phyloP scores from a whole-genome alignment of 768 basidiomycete species.

The Xerocomus brunneocitrinus region DNA sequence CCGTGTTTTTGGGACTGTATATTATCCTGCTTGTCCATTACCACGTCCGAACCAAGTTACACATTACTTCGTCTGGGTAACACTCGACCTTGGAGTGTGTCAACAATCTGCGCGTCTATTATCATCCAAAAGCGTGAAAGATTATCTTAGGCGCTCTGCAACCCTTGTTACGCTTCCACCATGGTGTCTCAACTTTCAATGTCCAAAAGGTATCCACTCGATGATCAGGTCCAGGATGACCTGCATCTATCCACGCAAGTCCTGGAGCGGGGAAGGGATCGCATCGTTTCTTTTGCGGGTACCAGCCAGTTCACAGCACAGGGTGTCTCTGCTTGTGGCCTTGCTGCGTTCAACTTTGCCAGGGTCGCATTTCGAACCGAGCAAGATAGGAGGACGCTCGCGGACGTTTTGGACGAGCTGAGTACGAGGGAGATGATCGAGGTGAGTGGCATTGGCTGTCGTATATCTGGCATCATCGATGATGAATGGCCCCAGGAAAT shows the following conservation, averaged over 20 bases:
- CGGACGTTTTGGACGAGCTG: slow-evolving; percentile 20
- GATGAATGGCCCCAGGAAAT: slow-evolving; percentile 41
- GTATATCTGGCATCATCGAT: background rate
- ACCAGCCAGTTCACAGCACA: slow-evolving; percentile 54
- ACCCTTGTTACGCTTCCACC: background rate
- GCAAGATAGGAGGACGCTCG: background rate
- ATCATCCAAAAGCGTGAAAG: background rate
- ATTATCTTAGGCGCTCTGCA: background rate
- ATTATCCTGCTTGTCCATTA: no score
- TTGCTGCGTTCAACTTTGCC: slow-evolving; percentile 64
- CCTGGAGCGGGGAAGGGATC: slow-evolving; percentile 28
- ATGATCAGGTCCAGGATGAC: background rate
- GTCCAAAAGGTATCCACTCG: background rate
- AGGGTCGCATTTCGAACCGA: slow-evolving; percentile 41
- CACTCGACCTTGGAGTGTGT: no score
- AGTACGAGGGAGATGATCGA: slow-evolving; percentile 22
- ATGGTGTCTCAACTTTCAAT: slow-evolving; percentile 4
- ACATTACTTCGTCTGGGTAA: no score
- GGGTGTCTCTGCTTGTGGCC: slow-evolving; percentile 53
- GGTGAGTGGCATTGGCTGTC: slow-evolving; percentile 12
- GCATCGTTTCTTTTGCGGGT: slow-evolving; percentile 44
- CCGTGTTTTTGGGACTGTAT: no score
- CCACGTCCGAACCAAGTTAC: no score
- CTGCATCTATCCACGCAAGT: slow-evolving; percentile 11
- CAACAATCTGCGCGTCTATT: background rate